Conservation (phyloP, 1,139 yeast species). For the Hanseniaspora gamundiae region DNA sequence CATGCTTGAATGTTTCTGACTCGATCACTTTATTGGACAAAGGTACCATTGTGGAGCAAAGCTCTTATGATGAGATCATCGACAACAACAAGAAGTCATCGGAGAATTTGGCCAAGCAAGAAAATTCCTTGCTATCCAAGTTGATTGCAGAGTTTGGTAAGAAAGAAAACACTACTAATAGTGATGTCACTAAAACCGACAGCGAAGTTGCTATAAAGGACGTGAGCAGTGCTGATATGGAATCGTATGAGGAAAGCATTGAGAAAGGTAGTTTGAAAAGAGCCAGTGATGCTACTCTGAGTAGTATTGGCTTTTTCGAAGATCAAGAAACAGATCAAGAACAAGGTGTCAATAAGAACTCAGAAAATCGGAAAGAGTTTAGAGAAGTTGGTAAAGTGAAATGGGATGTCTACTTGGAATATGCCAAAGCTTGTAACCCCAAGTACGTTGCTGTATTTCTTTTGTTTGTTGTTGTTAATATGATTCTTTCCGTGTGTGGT, state of each 20-base stretch:
- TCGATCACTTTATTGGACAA: conserved; percentile 58
- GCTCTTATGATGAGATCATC: conserved; percentile 50
- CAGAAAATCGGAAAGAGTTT: conserved; percentile 49
- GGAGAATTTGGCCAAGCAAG: conserved; percentile 22
- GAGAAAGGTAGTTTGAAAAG: conserved; percentile 43
- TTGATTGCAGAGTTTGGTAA: conserved; percentile 70
- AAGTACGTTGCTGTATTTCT: conserved; percentile 49
- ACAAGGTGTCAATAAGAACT: conserved; percentile 3
- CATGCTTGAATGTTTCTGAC: conserved; percentile 72
- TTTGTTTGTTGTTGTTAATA: conserved; percentile 38
- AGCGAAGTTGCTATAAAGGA: conserved; percentile 1
- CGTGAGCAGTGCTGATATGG: conserved; percentile 3
- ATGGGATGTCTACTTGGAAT: conserved; percentile 73
- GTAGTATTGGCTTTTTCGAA: conserved; percentile 29
- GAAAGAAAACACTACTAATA: conserved; percentile 17
- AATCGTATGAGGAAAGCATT: conserved; percentile 13
- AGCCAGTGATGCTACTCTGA: conserved; percentile 54
- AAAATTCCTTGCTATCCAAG: conserved; percentile 37
- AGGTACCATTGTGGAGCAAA: conserved; percentile 73
- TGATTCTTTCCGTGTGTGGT: conserved; percentile 48
- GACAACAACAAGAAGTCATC: conserved; percentile 9
- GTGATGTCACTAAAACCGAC: background rate
- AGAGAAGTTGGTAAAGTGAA: conserved; percentile 90
- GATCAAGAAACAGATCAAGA: conserved; percentile 34
- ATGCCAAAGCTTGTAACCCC: conserved; percentile 84